These are phyloP conservation scores for Podila verticillata DNA, from an alignment of 192 early-diverging fungal genomes.

Conservation along the genomic window DNA sequence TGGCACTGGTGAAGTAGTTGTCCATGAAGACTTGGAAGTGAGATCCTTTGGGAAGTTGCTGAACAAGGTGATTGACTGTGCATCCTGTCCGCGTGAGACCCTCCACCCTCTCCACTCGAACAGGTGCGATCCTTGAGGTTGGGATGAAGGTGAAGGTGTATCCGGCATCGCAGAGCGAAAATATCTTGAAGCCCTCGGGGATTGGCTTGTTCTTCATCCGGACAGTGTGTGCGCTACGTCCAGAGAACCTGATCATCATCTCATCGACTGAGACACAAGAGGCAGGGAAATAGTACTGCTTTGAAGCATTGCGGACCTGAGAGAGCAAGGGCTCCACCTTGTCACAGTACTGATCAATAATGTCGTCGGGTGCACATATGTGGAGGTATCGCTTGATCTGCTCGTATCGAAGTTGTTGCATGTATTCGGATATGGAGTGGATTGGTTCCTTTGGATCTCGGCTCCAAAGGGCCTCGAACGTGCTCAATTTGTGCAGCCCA, in stretches of 20 bases:
- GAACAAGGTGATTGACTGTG: slow-evolving; percentile 27
- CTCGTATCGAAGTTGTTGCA: slow-evolving; percentile 6
- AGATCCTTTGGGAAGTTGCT: slow-evolving; percentile 20
- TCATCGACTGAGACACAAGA: slow-evolving; percentile 33
- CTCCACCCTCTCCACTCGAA: slow-evolving; percentile 5
- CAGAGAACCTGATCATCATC: slow-evolving; percentile 35
- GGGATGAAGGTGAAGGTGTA: slow-evolving; percentile 36
- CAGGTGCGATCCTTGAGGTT: slow-evolving; percentile 7
- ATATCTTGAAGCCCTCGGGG: slow-evolving; percentile 37
- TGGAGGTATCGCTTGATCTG: slow-evolving; percentile 24
- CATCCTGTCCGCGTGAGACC: slow-evolving; percentile 18
- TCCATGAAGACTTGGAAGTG: slow-evolving; percentile 33
- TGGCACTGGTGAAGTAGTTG: slow-evolving; percentile 38
- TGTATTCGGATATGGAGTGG: slow-evolving; percentile 15
- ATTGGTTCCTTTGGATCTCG: background rate
- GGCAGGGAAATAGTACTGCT: slow-evolving; percentile 17
- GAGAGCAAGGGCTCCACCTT: slow-evolving; percentile 30
- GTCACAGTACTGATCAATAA: background rate
- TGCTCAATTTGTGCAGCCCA: slow-evolving; percentile 3
- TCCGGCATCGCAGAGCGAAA: slow-evolving; percentile 45
- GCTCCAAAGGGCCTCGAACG: background rate
- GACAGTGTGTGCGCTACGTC: slow-evolving; percentile 26
- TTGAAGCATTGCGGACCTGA: slow-evolving; percentile 5
- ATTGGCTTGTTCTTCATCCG: slow-evolving; percentile 48
- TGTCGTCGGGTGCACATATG: background rate